These are phyloP conservation scores for Pseudonitzschia multiseries DNA, from an alignment of 108 stramenopile species.

Conservation along the genomic window DNA sequence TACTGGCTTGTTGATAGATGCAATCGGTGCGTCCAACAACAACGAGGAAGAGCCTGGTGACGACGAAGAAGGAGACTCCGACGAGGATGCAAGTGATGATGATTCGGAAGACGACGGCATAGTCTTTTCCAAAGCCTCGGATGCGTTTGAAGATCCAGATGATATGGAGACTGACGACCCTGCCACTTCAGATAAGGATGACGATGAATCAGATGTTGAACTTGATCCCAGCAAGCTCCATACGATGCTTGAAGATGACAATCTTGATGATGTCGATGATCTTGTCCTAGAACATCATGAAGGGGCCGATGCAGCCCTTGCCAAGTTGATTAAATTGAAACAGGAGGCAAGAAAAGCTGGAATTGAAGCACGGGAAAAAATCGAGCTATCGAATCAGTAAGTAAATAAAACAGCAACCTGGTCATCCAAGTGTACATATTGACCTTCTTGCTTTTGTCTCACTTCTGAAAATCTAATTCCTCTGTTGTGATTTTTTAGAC, in stretches of 20 bases:
- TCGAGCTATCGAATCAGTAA: constrained; percentile 60
- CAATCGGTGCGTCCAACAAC: constrained; percentile 50
- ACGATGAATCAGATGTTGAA: constrained; percentile 60
- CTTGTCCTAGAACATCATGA: constrained; percentile 81
- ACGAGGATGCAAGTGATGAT: constrained; percentile 42
- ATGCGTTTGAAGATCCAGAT: constrained; percentile 32
- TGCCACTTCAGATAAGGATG: constrained; percentile 33
- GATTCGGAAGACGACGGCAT: constrained; percentile 32
- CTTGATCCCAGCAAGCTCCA: constrained; percentile 62
- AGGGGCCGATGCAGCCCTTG: constrained; percentile 84
- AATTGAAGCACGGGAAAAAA: constrained; percentile 59
- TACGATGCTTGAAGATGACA: constrained; percentile 75
- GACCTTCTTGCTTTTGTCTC: neutral
- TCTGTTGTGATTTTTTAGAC: neutral
- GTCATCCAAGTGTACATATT: neutral
- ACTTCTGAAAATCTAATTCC: neutral
- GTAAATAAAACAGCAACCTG: neutral
- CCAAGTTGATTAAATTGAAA: constrained; percentile 77
- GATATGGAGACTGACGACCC: constrained; percentile 30
- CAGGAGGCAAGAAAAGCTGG: constrained; percentile 86
- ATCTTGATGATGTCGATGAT: constrained; percentile 63
- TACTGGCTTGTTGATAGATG: constrained; percentile 49
- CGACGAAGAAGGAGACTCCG: constrained; percentile 25
- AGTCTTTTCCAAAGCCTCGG: constrained; percentile 26
- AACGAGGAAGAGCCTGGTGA: constrained; percentile 35